These are phyloP conservation scores for Mucor sp. DNA, from an alignment of 371 early-diverging fungal species.

Conservation along the genomic window DNA sequence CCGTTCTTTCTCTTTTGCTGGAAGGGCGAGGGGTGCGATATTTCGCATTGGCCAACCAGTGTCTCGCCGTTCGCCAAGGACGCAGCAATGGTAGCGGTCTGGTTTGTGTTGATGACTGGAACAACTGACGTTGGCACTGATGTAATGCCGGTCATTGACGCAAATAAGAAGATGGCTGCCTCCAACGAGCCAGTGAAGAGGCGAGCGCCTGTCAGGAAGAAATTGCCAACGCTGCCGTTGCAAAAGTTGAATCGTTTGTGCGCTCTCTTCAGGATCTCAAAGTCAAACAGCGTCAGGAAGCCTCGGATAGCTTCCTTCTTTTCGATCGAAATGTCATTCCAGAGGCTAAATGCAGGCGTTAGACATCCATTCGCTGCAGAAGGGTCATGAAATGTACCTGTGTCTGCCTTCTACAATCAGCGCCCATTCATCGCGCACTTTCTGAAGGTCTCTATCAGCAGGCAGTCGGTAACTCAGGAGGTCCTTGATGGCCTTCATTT, in stretches of 20 bases:
- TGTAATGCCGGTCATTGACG: conserved; percentile 59
- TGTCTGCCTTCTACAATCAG: conserved; percentile 73
- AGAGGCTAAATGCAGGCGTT: conserved; percentile 38
- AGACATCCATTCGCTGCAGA: background rate
- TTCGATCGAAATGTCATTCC: conserved; percentile 60
- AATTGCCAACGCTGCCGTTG: conserved; percentile 76
- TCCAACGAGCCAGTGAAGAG: conserved; percentile 72
- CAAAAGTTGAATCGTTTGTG: conserved; percentile 73
- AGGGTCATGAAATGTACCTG: conserved; percentile 33
- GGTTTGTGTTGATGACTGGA: conserved; percentile 69
- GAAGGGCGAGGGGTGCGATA: conserved; percentile 60
- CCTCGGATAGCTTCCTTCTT: conserved; percentile 73
- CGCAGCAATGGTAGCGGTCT: conserved; percentile 66
- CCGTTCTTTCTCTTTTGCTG: conserved; percentile 11
- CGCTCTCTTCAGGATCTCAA: conserved; percentile 65
- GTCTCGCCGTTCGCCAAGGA: conserved; percentile 56
- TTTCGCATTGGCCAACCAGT: conserved; percentile 71
- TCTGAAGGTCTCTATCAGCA: conserved; percentile 43
- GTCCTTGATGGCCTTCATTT: conserved; percentile 61
- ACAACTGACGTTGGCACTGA: conserved; percentile 65
- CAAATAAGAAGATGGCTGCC: conserved; percentile 70
- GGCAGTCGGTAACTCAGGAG: conserved; percentile 71
- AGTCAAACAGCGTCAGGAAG: conserved; percentile 69
- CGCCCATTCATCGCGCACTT: conserved; percentile 68
- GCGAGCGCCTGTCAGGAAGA: conserved; percentile 74